Evolutionary conservation across 2,329 filamentous ascomycete genomes (phyloP).

Genomic region (Colletotrichum nymphaeae): DNA sequence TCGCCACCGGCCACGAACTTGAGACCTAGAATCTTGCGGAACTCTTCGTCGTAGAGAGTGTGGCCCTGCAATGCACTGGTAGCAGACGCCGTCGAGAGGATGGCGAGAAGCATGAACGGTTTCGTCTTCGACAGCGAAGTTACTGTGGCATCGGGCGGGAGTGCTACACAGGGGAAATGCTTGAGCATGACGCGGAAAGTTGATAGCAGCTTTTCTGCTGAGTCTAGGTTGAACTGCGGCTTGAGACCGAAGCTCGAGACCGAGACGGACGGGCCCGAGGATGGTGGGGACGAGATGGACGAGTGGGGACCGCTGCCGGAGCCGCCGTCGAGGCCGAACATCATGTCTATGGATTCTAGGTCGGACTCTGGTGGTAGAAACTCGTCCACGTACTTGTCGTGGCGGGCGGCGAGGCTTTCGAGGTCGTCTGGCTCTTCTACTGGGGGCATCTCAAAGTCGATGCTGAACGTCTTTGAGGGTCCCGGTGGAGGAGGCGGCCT

Average conservation of each 20-base stretch:
- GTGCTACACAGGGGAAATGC: slow-evolving; percentile 57
- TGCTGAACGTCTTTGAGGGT: slow-evolving; percentile 63
- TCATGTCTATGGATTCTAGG: slow-evolving; percentile 27
- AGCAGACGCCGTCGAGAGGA: slow-evolving; percentile 62
- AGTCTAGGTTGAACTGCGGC: slow-evolving; percentile 66
- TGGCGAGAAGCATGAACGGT: slow-evolving; percentile 66
- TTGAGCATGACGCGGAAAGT: slow-evolving; percentile 57
- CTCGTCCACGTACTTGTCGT: slow-evolving; percentile 54
- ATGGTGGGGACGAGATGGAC: slow-evolving; percentile 37
- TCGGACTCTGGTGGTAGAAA: slow-evolving; percentile 48
- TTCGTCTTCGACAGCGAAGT: slow-evolving; percentile 54
- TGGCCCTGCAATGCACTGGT: slow-evolving; percentile 62
- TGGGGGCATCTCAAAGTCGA: slow-evolving; percentile 61
- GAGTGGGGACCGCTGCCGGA: slow-evolving; percentile 17
- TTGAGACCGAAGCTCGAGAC: slow-evolving; percentile 56
- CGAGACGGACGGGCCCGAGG: slow-evolving; percentile 41
- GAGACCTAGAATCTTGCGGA: slow-evolving; percentile 65
- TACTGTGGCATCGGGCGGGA: slow-evolving; percentile 55
- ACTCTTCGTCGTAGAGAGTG: slow-evolving; percentile 66
- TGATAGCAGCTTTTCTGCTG: slow-evolving; percentile 57
- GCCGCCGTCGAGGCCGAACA: slow-evolving; percentile 15
- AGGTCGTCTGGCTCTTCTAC: slow-evolving; percentile 53
- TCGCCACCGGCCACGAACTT: slow-evolving; percentile 69
- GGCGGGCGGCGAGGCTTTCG: slow-evolving; percentile 55
- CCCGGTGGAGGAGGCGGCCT: slow-evolving; percentile 47